Percentiles rank a stretch among this genome's conserved stretches.
These are phyloP conservation scores for Nannizzia gypsea DNA, from an alignment of 2,329 filamentous ascomycete genomes.

Conservation along the genomic window DNA sequence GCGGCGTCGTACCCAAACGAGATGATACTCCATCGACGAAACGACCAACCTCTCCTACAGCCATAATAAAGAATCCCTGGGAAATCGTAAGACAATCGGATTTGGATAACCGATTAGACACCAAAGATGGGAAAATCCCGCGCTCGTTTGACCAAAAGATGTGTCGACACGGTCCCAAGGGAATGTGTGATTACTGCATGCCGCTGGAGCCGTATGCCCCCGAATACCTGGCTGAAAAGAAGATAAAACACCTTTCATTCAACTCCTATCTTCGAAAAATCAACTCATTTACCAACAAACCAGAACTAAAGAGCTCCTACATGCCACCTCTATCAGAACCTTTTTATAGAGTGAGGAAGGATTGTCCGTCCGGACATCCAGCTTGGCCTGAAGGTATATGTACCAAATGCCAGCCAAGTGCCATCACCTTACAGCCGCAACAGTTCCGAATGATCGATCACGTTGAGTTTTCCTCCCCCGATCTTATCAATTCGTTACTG, in stretches of 20 bases:
- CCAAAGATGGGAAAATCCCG: conserved; percentile 76
- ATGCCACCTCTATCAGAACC: conserved; percentile 92
- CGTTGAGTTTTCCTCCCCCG: conserved; percentile 81
- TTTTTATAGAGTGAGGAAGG: conserved; percentile 74
- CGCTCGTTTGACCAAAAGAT: conserved; percentile 65
- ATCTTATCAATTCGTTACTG: conserved; percentile 78
- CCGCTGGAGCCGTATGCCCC: conserved; percentile 86
- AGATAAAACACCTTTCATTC: conserved; percentile 97
- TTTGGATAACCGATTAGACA: conserved; percentile 78
- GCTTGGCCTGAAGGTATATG: conserved; percentile 94
- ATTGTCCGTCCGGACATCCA: conserved; percentile 87
- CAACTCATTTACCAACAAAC: conserved; percentile 92
- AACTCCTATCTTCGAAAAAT: conserved; percentile 90
- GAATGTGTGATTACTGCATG: conserved; percentile 99
- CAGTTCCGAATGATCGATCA: conserved; percentile 95
- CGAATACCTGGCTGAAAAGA: conserved; percentile 84
- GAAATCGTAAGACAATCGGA: conserved; percentile 79
- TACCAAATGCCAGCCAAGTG: conserved; percentile 94
- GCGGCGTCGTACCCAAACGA: conserved; percentile 23
- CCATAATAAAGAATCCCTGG: conserved; percentile 77
- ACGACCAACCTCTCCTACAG: conserved; percentile 43
- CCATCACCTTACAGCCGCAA: conserved; percentile 89
- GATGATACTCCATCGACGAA: conserved; percentile 54
- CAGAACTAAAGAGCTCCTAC: conserved; percentile 84
- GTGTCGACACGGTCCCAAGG: conserved; percentile 91